Base-by-base conservation (phyloP, 306 rosid species). In the Senna tora region DNA sequence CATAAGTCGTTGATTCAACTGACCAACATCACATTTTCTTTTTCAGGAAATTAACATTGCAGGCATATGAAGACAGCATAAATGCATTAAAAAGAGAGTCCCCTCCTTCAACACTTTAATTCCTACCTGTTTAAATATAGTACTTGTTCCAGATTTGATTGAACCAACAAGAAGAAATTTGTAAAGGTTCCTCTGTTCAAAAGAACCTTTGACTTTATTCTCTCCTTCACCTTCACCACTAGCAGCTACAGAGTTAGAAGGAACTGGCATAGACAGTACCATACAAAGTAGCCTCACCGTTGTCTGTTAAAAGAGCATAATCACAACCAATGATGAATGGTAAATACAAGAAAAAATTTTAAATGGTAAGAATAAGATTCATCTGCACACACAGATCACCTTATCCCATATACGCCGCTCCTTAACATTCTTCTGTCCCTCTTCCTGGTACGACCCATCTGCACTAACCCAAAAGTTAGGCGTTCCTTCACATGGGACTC, bases 361-460 rank as follows among this genome's bases (percentile, higher is more conserved):
- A n/a, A n/a, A n/a, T 46, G 36, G 59, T 16, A 43, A 69, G 39
- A 64, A 54, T 16, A 43, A 69, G 39, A 64, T 63, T 42, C 5
- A 64, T 71, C 54, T 22, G 22, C 60, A 78, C n/a, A 74, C 34
- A 46, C 67, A 42, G 49, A 61, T 72, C 75, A 92, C 98, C 92
- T 81, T 90, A 63, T 77, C 86, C 98, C 98, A 92, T 72, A 92
- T 88, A 69, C 33, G 2, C 6, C 88, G 30, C 30, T 25, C 98
- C 65, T 74, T 81, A 0, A 73, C 66, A 0, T 68, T 52, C 30
- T 50, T 86, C 85, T 88, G 89, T 74, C 98, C 98, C 69, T 85
- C 98, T 85, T 92, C 96, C 78, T 75, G 85, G 84, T 75, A 87
- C 15, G 95, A 75, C 51, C 98, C 96, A 72, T 90, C 93, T 25